Base-by-base conservation (phyloP, 2,329 filamentous ascomycete genomes). In the Cytospora paraplurivora region DNA sequence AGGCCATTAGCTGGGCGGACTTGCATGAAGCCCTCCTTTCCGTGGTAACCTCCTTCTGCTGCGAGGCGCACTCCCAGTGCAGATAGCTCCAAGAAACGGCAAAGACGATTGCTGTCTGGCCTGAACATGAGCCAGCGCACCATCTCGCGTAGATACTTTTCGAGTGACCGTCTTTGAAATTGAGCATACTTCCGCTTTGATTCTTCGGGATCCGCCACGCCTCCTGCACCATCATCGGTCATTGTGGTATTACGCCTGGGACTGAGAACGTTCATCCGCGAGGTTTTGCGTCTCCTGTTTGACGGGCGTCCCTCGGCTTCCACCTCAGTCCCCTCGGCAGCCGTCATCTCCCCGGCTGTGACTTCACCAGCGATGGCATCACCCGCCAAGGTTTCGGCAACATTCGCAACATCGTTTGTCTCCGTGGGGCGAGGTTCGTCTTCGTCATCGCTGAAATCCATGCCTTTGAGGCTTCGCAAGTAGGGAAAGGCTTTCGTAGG, bases 61-160 rank as follows among this genome's bases (percentile, higher is more conserved):
- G 95, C 95, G 56, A 99, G 85, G 55, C 96, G 88, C 56, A 99
- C 93, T 27, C 95, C 95, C 6, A 99, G 82, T 0, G 96, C 94
- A 21, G 95, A 99, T 10, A 99, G 81, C 74, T 99, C 95, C 1
- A 99, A 81, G 74, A 99, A 99, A 68, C 96, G 95, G 78, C 95
- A 99, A 4, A 99, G 81, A 11, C 95, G 88, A 72, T 97, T 98
- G 77, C 93, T 97, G 76, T 98, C 94, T 7, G 95, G 88, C 53
- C 94, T 87, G 78, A 99, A 99, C 77, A 99, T 98, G 70, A 99
- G 87, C 85, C 94, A 98, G 61, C 92, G 88, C 65, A 98, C 94
- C 88, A 98, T 92, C 71, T 94, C 90, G 68, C 94, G 92, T 21
- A 99, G 80, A 73, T 99, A 99, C 56, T 88, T 87, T 73, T 98